Conservation (phyloP, 2,329 filamentous ascomycete species). For the Penicillium sp. region DNA sequence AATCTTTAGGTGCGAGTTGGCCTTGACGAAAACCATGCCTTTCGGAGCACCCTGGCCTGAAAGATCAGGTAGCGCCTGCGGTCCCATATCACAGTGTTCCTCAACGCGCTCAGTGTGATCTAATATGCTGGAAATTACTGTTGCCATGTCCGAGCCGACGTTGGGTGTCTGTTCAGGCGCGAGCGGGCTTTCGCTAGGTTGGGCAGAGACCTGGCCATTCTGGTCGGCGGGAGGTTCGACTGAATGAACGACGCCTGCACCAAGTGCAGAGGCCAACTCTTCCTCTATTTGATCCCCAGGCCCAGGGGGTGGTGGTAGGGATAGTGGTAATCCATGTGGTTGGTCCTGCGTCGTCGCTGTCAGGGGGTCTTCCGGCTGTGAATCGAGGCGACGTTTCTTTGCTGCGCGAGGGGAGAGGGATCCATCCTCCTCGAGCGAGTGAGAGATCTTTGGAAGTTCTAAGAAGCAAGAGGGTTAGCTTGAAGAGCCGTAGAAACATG, state of each 20-base stretch:
- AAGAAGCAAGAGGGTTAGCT: slow-evolving; percentile 13
- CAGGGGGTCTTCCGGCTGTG: slow-evolving; percentile 31
- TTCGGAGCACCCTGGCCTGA: slow-evolving; percentile 36
- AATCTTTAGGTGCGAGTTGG: slow-evolving; percentile 56
- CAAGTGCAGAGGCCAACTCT: slow-evolving; percentile 42
- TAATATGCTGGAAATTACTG: slow-evolving; percentile 50
- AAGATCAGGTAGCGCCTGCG: slow-evolving; percentile 37
- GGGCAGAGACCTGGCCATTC: slow-evolving; percentile 28
- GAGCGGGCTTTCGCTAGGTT: slow-evolving; percentile 22
- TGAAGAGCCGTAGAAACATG: neutral
- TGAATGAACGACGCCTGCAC: slow-evolving; percentile 34
- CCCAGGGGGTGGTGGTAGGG: slow-evolving; percentile 24
- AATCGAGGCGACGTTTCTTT: slow-evolving; percentile 47
- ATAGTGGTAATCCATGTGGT: slow-evolving; percentile 5
- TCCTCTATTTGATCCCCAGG: slow-evolving; percentile 42
- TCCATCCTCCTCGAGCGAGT: slow-evolving; percentile 41
- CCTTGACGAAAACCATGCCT: slow-evolving; percentile 46
- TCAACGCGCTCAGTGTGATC: slow-evolving; percentile 50
- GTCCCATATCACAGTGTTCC: slow-evolving; percentile 43
- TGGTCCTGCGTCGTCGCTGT: slow-evolving; percentile 23
- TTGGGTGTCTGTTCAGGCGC: slow-evolving; percentile 32
- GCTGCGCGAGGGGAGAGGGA: slow-evolving; percentile 39
- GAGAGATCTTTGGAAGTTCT: slow-evolving; percentile 38
- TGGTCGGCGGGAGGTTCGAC: slow-evolving; percentile 29
- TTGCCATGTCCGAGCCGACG: slow-evolving; percentile 40